Conservation (phyloP, 2,329 filamentous ascomycete species). For the Scytalidium lignicola region DNA sequence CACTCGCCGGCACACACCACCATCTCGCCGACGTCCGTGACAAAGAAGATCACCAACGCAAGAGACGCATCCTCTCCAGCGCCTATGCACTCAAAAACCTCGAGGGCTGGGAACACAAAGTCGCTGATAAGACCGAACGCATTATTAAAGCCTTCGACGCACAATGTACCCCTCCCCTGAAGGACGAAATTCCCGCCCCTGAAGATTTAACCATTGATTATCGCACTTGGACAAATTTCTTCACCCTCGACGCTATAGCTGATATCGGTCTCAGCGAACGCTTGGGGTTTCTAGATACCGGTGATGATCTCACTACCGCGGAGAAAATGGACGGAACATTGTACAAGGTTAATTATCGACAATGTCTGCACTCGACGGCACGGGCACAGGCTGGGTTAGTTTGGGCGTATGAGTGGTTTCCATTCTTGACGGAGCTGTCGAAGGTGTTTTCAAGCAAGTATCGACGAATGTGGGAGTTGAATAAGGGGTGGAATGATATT, state of each 20-base stretch:
- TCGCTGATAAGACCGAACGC: conserved; percentile 43
- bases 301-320: conserved; percentile 38
- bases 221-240: conserved; percentile 48
- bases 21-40: conserved; percentile 49
- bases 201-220: conserved; percentile 44
- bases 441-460: conserved; percentile 40
- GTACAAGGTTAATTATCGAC: conserved; percentile 42
- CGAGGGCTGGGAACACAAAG: conserved; percentile 49
- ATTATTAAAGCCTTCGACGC: conserved; percentile 39
- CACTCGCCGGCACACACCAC: conserved; percentile 41
- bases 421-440: conserved; percentile 39
- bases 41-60: conserved; percentile 45
- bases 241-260: conserved; percentile 51
- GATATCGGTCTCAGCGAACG: conserved; percentile 48
- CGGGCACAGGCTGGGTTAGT: conserved; percentile 44
- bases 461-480: conserved; percentile 32
- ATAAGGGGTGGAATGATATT: conserved; percentile 41
- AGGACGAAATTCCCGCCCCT: conserved; percentile 18
- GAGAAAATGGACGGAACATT: conserved; percentile 40
- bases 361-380: conserved; percentile 45
- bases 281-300: conserved; percentile 46
- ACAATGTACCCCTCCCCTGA: conserved; percentile 32
- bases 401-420: conserved; percentile 48
- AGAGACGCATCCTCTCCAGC: conserved; percentile 44
- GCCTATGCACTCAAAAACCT: conserved; percentile 50